Percentiles rank a stretch among this genome's conserved stretches.
These are phyloP conservation scores for Blastobotrys aristatus DNA, from an alignment of 1,139 yeast species.

Conservation along the genomic window DNA sequence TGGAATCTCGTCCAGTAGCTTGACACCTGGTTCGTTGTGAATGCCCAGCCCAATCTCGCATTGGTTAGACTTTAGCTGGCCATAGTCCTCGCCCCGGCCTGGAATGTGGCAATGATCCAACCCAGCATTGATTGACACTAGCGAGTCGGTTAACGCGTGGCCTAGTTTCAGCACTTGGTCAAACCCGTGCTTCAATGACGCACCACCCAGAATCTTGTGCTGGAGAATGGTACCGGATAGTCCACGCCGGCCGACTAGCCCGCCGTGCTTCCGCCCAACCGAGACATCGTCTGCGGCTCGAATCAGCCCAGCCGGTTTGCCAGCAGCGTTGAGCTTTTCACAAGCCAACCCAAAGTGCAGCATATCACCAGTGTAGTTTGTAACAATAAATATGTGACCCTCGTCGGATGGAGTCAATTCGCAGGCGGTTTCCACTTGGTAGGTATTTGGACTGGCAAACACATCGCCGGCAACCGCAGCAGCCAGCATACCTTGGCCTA, in stretches of 20 bases:
- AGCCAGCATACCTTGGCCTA: conserved; percentile 43
- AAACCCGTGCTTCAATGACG: conserved; percentile 35
- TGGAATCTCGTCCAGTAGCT: conserved; percentile 36
- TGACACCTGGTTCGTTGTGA: conserved; percentile 51
- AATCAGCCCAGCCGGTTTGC: conserved; percentile 24
- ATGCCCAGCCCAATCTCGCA: conserved; percentile 49
- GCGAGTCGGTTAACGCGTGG: conserved; percentile 35
- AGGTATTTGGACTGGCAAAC: conserved; percentile 44
- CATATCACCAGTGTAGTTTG: conserved; percentile 58
- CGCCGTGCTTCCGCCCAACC: conserved; percentile 42
- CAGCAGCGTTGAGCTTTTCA: conserved; percentile 26
- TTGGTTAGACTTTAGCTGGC: conserved; percentile 18
- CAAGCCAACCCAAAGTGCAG: conserved; percentile 51
- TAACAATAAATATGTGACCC: conserved; percentile 49
- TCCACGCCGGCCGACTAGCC: conserved; percentile 48
- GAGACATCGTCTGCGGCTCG: conserved; percentile 44
- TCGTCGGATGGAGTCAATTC: conserved; percentile 33
- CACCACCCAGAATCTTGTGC: conserved; percentile 45
- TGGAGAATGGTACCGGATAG: conserved; percentile 44
- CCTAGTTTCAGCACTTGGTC: conserved; percentile 40
- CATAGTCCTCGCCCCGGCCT: conserved; percentile 39
- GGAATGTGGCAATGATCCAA: conserved; percentile 50
- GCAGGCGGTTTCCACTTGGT: conserved; percentile 41
- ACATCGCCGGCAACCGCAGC: conserved; percentile 47
- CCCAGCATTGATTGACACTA: conserved; percentile 49